A percentile compares a stretch with the other conserved stretches of the same genome.
phyloP scores from a whole-genome alignment of 441 rosid genomes.

The Adansonia rubrostipa region DNA sequence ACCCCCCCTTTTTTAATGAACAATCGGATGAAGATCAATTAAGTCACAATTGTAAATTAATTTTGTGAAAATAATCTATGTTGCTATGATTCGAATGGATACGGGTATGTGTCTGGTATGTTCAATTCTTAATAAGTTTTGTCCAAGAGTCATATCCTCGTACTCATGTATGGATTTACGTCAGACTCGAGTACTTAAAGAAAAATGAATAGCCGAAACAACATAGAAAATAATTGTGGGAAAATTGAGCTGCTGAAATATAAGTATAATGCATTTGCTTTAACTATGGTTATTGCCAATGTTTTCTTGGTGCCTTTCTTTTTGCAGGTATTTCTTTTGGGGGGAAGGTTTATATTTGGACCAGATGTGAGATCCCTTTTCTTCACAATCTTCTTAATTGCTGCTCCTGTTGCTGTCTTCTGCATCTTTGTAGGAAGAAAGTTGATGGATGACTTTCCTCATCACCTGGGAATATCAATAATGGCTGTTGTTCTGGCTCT shows the following conservation, averaged over 20 bases:
- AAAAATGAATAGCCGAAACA: no score
- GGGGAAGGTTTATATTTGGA: constrained; percentile 91
- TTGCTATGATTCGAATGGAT: no score
- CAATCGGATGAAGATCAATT: constrained; percentile 1
- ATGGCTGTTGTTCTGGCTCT: constrained; percentile 58
- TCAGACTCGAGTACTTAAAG: no score
- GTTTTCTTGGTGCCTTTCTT: constrained; percentile 21
- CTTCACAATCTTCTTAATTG: constrained; percentile 69
- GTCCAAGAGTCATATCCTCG: no score
- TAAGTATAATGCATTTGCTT: neutral
- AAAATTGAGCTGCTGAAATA: neutral
- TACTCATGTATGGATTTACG: no score
- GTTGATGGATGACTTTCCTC: constrained; percentile 69
- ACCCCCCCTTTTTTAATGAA: neutral
- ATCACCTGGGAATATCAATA: constrained; percentile 65
- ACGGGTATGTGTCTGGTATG: no score
- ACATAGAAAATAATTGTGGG: neutral
- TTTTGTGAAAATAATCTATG: neutral
- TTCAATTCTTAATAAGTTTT: no score
- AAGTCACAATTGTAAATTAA: neutral
- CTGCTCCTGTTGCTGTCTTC: constrained; percentile 69
- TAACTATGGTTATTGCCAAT: constrained; percentile 10
- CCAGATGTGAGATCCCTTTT: constrained; percentile 86
- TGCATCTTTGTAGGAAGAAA: constrained; percentile 74
- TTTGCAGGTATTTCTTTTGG: constrained; percentile 69